Percentiles rank a stretch among this genome's conserved stretches.
Conservation (phyloP, 1,139 yeast genomes). For the Pneumocystis murina region DNA sequence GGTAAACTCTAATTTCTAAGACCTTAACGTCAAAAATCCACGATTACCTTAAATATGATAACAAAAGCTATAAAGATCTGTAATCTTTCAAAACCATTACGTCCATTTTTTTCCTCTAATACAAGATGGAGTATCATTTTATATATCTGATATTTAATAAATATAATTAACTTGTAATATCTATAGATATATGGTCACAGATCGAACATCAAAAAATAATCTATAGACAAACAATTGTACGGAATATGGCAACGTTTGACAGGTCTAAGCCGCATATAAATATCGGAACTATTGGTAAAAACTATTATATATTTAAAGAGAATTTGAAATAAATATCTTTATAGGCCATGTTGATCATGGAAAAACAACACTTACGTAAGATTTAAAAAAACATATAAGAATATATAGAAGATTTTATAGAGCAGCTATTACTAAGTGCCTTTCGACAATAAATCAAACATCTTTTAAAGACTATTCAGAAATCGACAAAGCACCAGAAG, state of each 20-base stretch:
- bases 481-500: constrained; percentile 98
- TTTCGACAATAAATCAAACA: constrained; percentile 82
- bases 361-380: constrained; percentile 72
- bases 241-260: constrained; percentile 51
- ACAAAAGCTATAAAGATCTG: not conserved
- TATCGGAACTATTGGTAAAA: constrained; percentile 16
- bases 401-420: not conserved
- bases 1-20: not conserved
- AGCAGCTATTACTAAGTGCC: constrained; percentile 94
- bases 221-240: not conserved
- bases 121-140: not conserved
- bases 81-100: not conserved
- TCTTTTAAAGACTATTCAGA: constrained; percentile 80
- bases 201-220: not conserved
- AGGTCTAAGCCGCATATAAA: constrained; percentile 93
- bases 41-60: not conserved
- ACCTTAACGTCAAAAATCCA: not conserved
- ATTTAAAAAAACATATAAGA: not conserved
- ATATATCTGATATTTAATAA: not conserved
- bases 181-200: not conserved
- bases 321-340: constrained; percentile 22
- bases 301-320: constrained; percentile 40
- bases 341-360: constrained; percentile 98
- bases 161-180: not conserved
- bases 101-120: not conserved